These are phyloP conservation scores for Gilbertella persicaria DNA, from an alignment of 371 early-diverging fungal species.

Conservation along the genomic window DNA sequence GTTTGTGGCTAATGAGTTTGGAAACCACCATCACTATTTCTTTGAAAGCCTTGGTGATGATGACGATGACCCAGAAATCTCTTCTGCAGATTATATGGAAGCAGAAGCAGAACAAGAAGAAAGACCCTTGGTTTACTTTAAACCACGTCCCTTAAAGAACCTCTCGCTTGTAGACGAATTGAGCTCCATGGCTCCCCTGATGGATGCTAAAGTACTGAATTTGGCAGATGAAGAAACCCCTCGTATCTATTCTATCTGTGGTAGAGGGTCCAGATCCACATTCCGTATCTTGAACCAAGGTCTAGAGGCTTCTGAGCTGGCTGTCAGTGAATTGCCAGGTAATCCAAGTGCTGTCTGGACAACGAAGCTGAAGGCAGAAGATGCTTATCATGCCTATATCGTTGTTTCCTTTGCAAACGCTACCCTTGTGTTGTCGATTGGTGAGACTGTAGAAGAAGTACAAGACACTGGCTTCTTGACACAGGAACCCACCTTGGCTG, in stretches of 20 bases:
- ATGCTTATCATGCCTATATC: constrained; percentile 82
- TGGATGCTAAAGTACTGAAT: constrained; percentile 78
- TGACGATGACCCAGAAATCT: constrained; percentile 78
- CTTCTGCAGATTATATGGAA: constrained; percentile 68
- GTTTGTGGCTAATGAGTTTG: constrained; percentile 89
- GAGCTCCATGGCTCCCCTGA: constrained; percentile 81
- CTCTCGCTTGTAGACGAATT: constrained; percentile 87
- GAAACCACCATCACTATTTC: constrained; percentile 90
- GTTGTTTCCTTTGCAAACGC: constrained; percentile 93
- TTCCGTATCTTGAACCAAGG: constrained; percentile 93
- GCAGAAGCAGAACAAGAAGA: constrained; percentile 54
- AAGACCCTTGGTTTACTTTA: constrained; percentile 66
- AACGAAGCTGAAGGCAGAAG: constrained; percentile 68
- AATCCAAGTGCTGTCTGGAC: constrained; percentile 96
- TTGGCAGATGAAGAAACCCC: constrained; percentile 91
- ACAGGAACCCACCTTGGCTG: constrained; percentile 79
- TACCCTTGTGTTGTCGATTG: constrained; percentile 91
- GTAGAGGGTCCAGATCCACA: constrained; percentile 79
- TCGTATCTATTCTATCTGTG: constrained; percentile 89
- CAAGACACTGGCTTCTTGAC: constrained; percentile 87
- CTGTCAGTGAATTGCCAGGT: constrained; percentile 91
- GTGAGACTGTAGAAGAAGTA: constrained; percentile 95
- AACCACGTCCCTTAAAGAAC: constrained; percentile 81
- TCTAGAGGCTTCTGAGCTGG: constrained; percentile 88
- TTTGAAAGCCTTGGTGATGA: constrained; percentile 94